phyloP scores from a whole-genome alignment of 139 green algal genomes.

The Asterochloris sp. region DNA sequence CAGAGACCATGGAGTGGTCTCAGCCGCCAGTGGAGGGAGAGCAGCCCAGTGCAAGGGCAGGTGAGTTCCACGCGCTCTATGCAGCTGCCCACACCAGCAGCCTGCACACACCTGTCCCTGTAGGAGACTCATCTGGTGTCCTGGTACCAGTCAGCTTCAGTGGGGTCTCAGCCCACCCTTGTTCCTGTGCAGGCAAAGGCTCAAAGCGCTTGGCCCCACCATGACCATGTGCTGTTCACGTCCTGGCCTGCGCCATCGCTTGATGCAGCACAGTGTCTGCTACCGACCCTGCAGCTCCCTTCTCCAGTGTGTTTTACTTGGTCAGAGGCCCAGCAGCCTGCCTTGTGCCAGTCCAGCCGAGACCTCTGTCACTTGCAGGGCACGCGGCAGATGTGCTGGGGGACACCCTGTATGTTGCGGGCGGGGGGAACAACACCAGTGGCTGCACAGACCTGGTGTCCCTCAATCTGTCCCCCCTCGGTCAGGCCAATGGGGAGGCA shows the following conservation, averaged over 20 bases:
- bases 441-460: slow-evolving; percentile 85
- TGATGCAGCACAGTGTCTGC: not conserved
- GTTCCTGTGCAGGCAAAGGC: no score
- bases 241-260: no score
- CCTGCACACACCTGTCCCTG: no score
- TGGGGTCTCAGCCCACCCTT: no score
- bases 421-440: slow-evolving; percentile 85
- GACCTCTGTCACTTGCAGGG: slow-evolving; percentile 22
- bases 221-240: no score
- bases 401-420: slow-evolving; percentile 76
- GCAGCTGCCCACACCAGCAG: no score
- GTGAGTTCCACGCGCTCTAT: slow-evolving; percentile 13
- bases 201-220: no score
- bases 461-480: slow-evolving; percentile 60
- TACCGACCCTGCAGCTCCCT: not conserved
- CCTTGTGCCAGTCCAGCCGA: no score
- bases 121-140: no score
- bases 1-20: slow-evolving; percentile 60
- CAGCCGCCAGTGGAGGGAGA: slow-evolving; percentile 34
- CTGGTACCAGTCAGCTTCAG: no score
- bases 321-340: no score
- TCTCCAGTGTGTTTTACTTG: not conserved
- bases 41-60: slow-evolving; percentile 68
- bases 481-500: not conserved
- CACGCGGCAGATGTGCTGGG: slow-evolving; percentile 72